These are phyloP conservation scores for Tolypocladium paradoxum DNA, from an alignment of 2,329 filamentous ascomycete species.

Conservation along the genomic window DNA sequence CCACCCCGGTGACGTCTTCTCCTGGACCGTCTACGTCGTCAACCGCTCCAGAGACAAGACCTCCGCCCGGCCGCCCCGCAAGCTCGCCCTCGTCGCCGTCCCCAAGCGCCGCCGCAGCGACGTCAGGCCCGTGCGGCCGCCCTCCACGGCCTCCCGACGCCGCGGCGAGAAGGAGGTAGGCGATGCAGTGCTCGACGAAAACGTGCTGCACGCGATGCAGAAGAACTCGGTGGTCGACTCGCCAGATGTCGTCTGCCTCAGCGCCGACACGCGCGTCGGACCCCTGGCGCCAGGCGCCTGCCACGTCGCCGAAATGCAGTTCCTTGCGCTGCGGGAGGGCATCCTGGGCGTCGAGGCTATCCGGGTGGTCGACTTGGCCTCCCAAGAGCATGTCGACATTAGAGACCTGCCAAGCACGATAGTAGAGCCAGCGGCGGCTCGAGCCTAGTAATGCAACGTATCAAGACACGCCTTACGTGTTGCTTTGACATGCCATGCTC, in stretches of 20 bases:
- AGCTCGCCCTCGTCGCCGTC: constrained; percentile 59
- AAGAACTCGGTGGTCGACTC: constrained; percentile 51
- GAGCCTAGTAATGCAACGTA: not conserved
- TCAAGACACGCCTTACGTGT: not conserved
- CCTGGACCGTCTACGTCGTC: constrained; percentile 65
- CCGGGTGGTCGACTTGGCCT: constrained; percentile 60
- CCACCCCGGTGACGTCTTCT: constrained; percentile 55
- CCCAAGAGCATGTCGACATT: constrained; percentile 68
- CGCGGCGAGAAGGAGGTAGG: constrained; percentile 35
- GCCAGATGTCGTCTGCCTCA: constrained; percentile 63
- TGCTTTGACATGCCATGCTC: not conserved
- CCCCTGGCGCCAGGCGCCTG: constrained; percentile 62
- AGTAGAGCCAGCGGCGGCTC: constrained; percentile 28
- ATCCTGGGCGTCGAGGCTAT: constrained; percentile 62
- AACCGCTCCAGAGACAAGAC: constrained; percentile 48
- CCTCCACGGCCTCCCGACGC: constrained; percentile 33
- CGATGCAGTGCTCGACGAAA: constrained; percentile 61
- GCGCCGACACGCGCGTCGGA: constrained; percentile 62
- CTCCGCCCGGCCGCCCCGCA: constrained; percentile 38
- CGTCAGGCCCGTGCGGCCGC: constrained; percentile 38
- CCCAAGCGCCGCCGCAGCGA: constrained; percentile 53
- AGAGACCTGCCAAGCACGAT: constrained; percentile 62
- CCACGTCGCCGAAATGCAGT: constrained; percentile 62
- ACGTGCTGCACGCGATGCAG: constrained; percentile 60
- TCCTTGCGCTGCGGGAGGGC: constrained; percentile 57